phyloP scores from a whole-genome alignment of 257 asterid genomes.

The Solanum pennellii region DNA sequence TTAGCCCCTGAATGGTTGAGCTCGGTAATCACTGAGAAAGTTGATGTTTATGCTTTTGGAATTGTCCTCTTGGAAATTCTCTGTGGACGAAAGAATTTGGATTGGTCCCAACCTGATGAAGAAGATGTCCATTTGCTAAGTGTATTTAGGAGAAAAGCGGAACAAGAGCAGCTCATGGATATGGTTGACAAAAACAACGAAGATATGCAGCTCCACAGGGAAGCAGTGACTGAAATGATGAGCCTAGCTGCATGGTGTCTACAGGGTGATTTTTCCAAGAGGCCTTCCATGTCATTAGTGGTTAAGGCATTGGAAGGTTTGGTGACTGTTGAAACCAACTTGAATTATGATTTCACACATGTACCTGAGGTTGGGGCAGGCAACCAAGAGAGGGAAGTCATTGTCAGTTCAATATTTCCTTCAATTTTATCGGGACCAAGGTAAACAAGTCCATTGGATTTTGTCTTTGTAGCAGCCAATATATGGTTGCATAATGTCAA shows the following conservation, averaged over 20 bases:
- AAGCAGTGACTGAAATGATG: slow-evolving; percentile 3
- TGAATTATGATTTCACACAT: not conserved
- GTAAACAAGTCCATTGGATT: not conserved
- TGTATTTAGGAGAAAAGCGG: slow-evolving; percentile 1
- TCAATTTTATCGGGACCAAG: not conserved
- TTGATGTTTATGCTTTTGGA: too few relatives aligned
- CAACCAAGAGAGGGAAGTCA: too few relatives aligned
- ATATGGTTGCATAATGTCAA: not conserved
- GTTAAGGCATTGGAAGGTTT: slow-evolving; percentile 14
- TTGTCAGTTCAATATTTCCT: too few relatives aligned
- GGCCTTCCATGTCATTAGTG: slow-evolving; percentile 17
- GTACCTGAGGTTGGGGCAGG: too few relatives aligned
- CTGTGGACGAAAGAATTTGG: too few relatives aligned
- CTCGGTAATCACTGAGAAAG: too few relatives aligned
- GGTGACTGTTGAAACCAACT: not conserved
- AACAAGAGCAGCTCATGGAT: not conserved
- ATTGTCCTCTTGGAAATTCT: too few relatives aligned
- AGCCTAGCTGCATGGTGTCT: slow-evolving; percentile 14
- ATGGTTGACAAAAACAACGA: slow-evolving; percentile 1
- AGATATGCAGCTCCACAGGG: slow-evolving; percentile 4
- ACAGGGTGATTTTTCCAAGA: not conserved
- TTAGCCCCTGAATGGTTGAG: too few relatives aligned
- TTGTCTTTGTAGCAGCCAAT: not conserved
- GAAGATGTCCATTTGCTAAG: slow-evolving; percentile 4
- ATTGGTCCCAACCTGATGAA: not conserved